Evolutionary conservation across 306 rosid genomes (phyloP).

Genomic region (Quercus aquifolioides): DNA sequence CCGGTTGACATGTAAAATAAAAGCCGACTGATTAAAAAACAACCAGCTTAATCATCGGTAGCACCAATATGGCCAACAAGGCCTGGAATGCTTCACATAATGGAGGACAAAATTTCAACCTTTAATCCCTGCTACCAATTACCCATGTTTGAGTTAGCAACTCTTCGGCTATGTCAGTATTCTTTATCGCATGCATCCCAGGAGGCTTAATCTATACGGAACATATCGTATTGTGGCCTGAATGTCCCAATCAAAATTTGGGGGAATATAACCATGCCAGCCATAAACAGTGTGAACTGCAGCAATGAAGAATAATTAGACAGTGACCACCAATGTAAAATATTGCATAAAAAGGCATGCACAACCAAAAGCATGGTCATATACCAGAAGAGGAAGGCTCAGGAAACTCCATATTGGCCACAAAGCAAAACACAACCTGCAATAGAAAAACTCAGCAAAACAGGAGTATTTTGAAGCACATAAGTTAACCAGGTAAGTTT

Average conservation of each 20-base stretch:
- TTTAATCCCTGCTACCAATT: slow-evolving; percentile 29
- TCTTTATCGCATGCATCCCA: slow-evolving; percentile 39
- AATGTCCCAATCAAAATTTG: slow-evolving; percentile 66
- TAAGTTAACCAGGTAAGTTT: background rate
- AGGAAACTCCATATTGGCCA: slow-evolving; percentile 98
- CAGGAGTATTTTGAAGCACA: slow-evolving; percentile 11
- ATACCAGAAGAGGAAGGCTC: slow-evolving; percentile 95
- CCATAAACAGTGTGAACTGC: slow-evolving; percentile 99
- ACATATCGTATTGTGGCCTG: slow-evolving; percentile 57
- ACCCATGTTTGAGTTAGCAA: slow-evolving; percentile 40
- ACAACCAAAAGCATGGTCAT: slow-evolving; percentile 15
- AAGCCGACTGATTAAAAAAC: slow-evolving; percentile 31
- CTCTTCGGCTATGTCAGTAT: slow-evolving; percentile 56
- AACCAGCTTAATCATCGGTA: slow-evolving; percentile 30
- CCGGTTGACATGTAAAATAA: slow-evolving; percentile 9
- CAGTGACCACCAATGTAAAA: slow-evolving; percentile 15
- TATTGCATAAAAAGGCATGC: background rate
- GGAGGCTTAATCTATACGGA: slow-evolving; percentile 79
- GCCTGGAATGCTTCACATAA: slow-evolving; percentile 34
- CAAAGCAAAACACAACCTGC: slow-evolving; percentile 80
- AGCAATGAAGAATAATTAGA: slow-evolving; percentile 28
- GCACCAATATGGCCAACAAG: slow-evolving; percentile 22
- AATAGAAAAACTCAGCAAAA: slow-evolving; percentile 26
- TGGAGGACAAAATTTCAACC: slow-evolving; percentile 42
- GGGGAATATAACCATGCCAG: slow-evolving; percentile 87